Conservation (phyloP, 1,284 basidiomycete species). For the Rhodotorula sp. region DNA sequence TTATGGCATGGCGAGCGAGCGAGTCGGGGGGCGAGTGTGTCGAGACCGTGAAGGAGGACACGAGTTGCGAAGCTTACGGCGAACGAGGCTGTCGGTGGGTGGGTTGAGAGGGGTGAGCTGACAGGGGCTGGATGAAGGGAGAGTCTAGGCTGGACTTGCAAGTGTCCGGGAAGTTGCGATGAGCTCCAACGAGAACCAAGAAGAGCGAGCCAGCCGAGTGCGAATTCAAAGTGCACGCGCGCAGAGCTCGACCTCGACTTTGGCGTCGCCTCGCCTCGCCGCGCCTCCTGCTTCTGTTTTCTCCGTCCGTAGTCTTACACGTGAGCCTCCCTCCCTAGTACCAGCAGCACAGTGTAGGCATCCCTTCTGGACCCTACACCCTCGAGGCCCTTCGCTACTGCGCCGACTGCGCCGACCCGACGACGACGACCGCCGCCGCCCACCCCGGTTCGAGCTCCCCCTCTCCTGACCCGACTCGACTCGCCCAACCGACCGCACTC, state of each 20-base stretch:
- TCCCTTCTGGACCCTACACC: no score
- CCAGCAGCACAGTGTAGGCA: no score
- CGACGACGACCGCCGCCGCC: no score
- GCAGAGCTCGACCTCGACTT: neutral
- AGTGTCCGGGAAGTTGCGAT: slow-evolving; percentile 10
- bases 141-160: neutral
- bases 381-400: no score
- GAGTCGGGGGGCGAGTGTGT: neutral
- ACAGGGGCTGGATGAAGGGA: no score
- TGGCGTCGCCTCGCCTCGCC: neutral
- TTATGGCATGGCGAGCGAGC: neutral
- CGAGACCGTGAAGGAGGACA: neutral
- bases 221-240: neutral
- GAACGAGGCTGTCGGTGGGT: neutral
- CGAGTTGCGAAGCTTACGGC: slow-evolving; percentile 1
- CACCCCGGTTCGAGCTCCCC: no score
- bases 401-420: no score
- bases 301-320: slow-evolving; percentile 9
- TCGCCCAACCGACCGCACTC: no score
- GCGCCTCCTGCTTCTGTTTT: neutral
- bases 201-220: neutral
- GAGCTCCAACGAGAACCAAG: slow-evolving; percentile 8
- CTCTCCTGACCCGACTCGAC: neutral
- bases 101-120: neutral
- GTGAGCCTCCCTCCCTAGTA: slow-evolving; percentile 2